Evolutionary conservation across 495 filamentous ascomycete genomes (phyloP).

Genomic region (Pseudotulostoma volvatum): DNA sequence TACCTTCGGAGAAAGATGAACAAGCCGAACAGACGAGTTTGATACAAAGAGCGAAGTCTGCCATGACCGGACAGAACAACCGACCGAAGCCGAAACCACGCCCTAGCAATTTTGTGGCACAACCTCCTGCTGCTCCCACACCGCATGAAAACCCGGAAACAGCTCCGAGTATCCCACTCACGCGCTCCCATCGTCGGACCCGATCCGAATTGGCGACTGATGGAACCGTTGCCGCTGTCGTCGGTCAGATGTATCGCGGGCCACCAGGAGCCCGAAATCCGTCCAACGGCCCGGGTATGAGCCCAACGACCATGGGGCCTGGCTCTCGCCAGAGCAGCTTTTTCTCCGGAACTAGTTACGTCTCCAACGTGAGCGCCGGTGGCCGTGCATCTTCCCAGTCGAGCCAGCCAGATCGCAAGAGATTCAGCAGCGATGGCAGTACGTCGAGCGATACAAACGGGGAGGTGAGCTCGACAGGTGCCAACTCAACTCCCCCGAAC

Average conservation of each 20-base stretch:
- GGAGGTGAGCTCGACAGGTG: constrained; percentile 29
- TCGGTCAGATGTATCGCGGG: constrained; percentile 73
- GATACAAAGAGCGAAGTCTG: constrained; percentile 68
- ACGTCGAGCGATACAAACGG: constrained; percentile 41
- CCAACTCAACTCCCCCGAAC: constrained; percentile 37
- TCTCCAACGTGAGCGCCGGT: constrained; percentile 29
- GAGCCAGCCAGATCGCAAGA: constrained; percentile 26
- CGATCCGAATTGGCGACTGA: constrained; percentile 54
- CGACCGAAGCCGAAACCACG: constrained; percentile 35
- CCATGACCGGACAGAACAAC: constrained; percentile 31
- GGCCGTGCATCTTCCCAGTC: constrained; percentile 34
- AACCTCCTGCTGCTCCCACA: constrained; percentile 26
- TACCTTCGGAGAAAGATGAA: constrained; percentile 48
- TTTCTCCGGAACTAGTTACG: constrained; percentile 27
- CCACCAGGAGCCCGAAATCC: constrained; percentile 33
- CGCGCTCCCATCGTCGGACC: constrained; percentile 43
- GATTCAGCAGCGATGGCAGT: constrained; percentile 42
- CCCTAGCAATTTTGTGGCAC: constrained; percentile 45
- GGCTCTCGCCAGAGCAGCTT: constrained; percentile 27
- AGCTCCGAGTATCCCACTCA: constrained; percentile 68
- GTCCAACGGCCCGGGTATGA: constrained; percentile 34
- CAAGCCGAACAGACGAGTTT: constrained; percentile 35
- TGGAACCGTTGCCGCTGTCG: constrained; percentile 45
- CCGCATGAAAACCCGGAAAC: constrained; percentile 56
- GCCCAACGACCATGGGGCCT: constrained; percentile 32